Percentiles rank a stretch among this genome's conserved stretches.
These are phyloP conservation scores for Erysiphe pulchra DNA, from an alignment of 2,329 filamentous ascomycete species.

Conservation along the genomic window DNA sequence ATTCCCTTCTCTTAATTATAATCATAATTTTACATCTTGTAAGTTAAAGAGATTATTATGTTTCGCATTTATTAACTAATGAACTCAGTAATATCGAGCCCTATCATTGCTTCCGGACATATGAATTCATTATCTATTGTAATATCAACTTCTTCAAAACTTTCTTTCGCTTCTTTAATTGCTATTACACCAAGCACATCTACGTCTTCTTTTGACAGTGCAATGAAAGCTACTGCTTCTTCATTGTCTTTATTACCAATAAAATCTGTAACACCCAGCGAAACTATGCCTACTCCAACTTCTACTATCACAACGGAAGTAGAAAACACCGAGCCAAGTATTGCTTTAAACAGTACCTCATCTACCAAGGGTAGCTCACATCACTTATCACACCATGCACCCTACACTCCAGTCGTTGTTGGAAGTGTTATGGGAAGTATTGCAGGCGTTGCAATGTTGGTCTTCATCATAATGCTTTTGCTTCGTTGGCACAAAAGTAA, in stretches of 20 bases:
- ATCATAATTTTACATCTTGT: too few relatives aligned
- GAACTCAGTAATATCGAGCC: slow-evolving; percentile 10
- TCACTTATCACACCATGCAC: neutral
- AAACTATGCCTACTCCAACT: neutral
- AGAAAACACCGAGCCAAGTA: neutral
- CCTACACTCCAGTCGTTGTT: slow-evolving; percentile 10
- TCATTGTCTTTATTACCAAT: slow-evolving; percentile 2
- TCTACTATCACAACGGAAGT: neutral
- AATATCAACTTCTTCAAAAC: slow-evolving; percentile 1
- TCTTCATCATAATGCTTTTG: slow-evolving; percentile 26
- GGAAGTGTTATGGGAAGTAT: slow-evolving; percentile 15
- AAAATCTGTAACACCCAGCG: neutral
- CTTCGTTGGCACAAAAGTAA: slow-evolving; percentile 25
- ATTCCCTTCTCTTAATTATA: too few relatives aligned
- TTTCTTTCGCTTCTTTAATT: neutral
- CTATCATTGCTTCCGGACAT: slow-evolving; percentile 5
- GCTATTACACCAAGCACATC: slow-evolving; percentile 1
- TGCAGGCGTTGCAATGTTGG: slow-evolving; percentile 29
- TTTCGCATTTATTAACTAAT: too few relatives aligned
- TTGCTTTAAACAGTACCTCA: neutral
- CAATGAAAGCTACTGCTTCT: neutral
- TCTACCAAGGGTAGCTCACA: neutral
- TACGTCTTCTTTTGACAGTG: slow-evolving; percentile 1
- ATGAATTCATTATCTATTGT: slow-evolving; percentile 4
- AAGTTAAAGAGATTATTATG: too few relatives aligned